Evolutionary conservation across 2,329 filamentous ascomycete genomes (phyloP).

Genomic region (Colletotrichum viniferum): DNA sequence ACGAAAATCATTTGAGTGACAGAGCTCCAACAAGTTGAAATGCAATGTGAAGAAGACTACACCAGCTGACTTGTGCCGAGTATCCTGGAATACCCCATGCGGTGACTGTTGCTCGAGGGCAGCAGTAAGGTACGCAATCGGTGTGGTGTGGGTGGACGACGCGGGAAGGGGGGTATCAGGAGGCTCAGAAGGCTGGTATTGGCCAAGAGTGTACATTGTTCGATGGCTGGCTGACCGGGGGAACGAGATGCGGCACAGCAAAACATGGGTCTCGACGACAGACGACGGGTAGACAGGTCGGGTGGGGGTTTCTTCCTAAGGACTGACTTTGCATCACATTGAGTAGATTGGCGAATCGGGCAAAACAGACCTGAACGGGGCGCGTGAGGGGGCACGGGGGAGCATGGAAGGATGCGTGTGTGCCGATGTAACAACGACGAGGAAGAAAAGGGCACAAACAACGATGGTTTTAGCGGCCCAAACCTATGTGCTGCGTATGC

Average conservation of each 20-base stretch:
- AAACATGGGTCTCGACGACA: constrained; percentile 9
- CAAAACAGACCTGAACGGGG: neutral
- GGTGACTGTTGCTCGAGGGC: neutral
- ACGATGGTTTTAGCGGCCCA: neutral
- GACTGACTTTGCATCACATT: neutral
- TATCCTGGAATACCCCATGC: neutral
- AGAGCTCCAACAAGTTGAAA: neutral
- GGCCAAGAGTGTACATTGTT: neutral
- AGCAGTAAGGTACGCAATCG: neutral
- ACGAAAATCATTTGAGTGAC: neutral
- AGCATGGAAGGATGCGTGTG: neutral
- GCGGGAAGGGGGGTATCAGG: neutral
- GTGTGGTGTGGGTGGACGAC: neutral
- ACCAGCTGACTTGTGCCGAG: neutral
- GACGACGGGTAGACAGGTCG: neutral
- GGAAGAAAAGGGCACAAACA: neutral
- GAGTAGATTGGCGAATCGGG: constrained; percentile 12
- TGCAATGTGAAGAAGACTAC: neutral
- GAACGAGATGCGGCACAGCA: neutral
- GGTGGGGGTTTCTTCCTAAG: neutral
- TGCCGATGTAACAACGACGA: neutral
- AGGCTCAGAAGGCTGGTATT: neutral
- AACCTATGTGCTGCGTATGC: neutral
- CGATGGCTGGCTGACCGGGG: neutral
- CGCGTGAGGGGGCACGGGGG: neutral